phyloP scores from a whole-genome alignment of 805 yeast species.

The Ogataea haglerorum region DNA sequence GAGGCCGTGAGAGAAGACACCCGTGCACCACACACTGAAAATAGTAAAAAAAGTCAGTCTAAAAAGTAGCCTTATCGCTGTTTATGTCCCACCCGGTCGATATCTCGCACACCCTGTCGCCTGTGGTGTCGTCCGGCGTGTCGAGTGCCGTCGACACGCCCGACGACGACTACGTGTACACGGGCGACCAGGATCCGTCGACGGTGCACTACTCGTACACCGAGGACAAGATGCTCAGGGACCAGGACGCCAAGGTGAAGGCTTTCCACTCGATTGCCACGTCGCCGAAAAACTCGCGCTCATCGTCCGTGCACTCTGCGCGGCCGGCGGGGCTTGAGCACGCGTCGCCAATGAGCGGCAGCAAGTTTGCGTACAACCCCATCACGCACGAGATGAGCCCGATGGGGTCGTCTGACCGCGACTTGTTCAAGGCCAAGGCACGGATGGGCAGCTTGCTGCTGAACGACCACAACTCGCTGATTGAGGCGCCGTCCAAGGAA shows the following conservation, averaged over 20 bases:
- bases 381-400: constrained; percentile 29
- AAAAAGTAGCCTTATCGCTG: neutral
- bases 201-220: constrained; percentile 58
- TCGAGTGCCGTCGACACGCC: neutral
- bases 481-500: constrained; percentile 65
- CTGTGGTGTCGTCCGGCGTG: neutral
- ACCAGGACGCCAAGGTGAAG: constrained; percentile 62
- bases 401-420: constrained; percentile 3
- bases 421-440: constrained; percentile 25
- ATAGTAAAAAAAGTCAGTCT: too few species aligned
- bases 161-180: constrained; percentile 13
- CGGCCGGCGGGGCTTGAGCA: constrained; percentile 36
- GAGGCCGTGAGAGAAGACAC: constrained; percentile 54
- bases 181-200: constrained; percentile 7
- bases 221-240: constrained; percentile 61
- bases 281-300: constrained; percentile 28
- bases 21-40: constrained; percentile 1
- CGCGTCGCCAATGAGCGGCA: constrained; percentile 36
- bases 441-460: constrained; percentile 46
- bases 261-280: constrained; percentile 49
- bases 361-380: constrained; percentile 27
- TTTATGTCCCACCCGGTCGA: constrained; percentile 5
- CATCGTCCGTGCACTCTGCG: constrained; percentile 24
- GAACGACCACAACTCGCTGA: constrained; percentile 45
- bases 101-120: neutral